Evolutionary conservation across 257 asterid species (phyloP).

Genomic region (Forsythia suspensa): DNA sequence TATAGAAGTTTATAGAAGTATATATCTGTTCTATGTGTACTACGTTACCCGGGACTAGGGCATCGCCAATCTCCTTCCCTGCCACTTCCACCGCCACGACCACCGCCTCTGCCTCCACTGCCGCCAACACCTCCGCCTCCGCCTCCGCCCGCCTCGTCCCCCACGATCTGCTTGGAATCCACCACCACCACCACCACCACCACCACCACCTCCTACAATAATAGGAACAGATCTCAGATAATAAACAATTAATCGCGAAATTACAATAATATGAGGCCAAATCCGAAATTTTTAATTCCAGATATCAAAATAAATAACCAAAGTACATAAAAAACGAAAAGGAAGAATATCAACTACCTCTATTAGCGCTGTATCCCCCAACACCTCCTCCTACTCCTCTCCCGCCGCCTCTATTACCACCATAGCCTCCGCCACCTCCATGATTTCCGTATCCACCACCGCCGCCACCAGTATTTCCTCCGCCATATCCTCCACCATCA

Average conservation of each 20-base stretch:
- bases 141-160: slow-evolving; percentile 55
- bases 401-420: slow-evolving; percentile 28
- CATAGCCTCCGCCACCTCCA: slow-evolving; percentile 40
- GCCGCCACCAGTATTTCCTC: slow-evolving; percentile 43
- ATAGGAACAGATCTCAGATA: slow-evolving; percentile 18
- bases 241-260: neutral
- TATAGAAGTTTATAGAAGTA: neutral
- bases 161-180: slow-evolving; percentile 82
- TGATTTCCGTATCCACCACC: slow-evolving; percentile 22
- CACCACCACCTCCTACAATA: slow-evolving; percentile 53
- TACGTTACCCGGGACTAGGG: slow-evolving; percentile 74
- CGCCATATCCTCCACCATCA: slow-evolving; percentile 51
- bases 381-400: slow-evolving; percentile 38
- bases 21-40: neutral
- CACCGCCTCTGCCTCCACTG: slow-evolving; percentile 58
- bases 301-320: neutral
- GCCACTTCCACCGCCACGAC: slow-evolving; percentile 83
- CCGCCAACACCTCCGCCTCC: slow-evolving; percentile 36
- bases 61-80: slow-evolving; percentile 99
- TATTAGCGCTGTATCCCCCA: slow-evolving; percentile 58
- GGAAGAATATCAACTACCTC: slow-evolving; percentile 41
- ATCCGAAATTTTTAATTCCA: neutral
- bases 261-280: neutral
- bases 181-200: slow-evolving; percentile 65
- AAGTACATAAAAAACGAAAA: neutral